Conservation (phyloP, 2,329 filamentous ascomycete species). For the Trichophyton benhamiae region DNA sequence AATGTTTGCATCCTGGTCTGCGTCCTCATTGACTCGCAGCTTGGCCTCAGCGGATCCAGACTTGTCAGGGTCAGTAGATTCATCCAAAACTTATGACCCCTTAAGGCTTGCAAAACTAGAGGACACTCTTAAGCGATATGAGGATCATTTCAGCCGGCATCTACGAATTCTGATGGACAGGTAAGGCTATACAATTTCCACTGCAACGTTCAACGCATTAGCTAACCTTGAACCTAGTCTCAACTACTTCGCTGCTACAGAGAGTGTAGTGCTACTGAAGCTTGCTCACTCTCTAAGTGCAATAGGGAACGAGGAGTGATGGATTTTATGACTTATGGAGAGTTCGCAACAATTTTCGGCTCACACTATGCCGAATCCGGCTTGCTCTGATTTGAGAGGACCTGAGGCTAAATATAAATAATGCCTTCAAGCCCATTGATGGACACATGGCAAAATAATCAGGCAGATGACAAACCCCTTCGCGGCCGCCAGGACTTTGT, state of each 20-base stretch:
- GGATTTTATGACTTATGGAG: not conserved
- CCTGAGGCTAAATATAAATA: not conserved
- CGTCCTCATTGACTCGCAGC: conserved; percentile 67
- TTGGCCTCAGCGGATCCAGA: conserved; percentile 75
- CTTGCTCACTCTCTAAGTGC: conserved; percentile 40
- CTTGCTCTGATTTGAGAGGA: not conserved
- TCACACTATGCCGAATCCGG: not conserved
- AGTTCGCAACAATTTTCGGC: not conserved
- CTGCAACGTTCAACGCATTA: not conserved
- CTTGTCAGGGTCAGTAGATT: conserved; percentile 35
- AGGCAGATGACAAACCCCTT: not conserved
- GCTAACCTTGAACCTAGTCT: conserved; percentile 31
- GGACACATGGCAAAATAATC: not conserved
- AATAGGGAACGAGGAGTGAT: conserved; percentile 32
- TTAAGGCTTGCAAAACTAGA: conserved; percentile 61
- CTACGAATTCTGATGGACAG: conserved; percentile 88
- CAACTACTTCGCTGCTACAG: conserved; percentile 94
- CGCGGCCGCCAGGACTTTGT: not conserved
- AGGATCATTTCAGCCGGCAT: conserved; percentile 83
- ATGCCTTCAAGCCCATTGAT: not conserved
- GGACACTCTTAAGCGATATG: conserved; percentile 81
- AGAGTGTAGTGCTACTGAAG: conserved; percentile 86
- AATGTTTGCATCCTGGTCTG: conserved; percentile 80
- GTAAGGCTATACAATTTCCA: conserved; percentile 16
- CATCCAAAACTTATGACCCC: conserved; percentile 40